phyloP scores from a whole-genome alignment of 257 asterid species.

The Penstemon barbatus region DNA sequence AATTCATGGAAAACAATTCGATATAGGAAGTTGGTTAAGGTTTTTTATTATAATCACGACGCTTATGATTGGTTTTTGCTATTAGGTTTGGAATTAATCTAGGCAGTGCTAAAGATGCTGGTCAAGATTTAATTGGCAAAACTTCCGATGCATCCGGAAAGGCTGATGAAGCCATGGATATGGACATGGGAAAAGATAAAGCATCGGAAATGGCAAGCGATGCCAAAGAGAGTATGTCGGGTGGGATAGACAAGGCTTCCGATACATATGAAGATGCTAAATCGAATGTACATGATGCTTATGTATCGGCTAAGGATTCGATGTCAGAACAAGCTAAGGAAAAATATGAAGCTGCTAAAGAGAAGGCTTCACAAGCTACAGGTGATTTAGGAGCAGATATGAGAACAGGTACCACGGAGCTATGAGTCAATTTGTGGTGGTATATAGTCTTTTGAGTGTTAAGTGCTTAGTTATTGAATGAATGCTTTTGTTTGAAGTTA shows the following conservation, averaged over 20 bases:
- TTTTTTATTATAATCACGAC: too few relatives aligned
- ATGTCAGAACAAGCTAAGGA: constrained; percentile 42
- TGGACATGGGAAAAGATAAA: constrained; percentile 7
- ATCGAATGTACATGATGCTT: constrained; percentile 32
- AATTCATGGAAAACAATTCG: too few relatives aligned
- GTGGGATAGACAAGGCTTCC: constrained; percentile 27
- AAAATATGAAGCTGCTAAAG: constrained; percentile 52
- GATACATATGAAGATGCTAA: constrained; percentile 35
- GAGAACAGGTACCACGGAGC: constrained; percentile 11
- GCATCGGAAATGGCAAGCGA: constrained; percentile 20
- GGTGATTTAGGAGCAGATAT: constrained; percentile 42
- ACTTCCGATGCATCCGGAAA: constrained; percentile 14
- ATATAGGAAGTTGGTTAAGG: too few relatives aligned
- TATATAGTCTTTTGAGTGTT: too few relatives aligned
- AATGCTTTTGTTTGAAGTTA: too few relatives aligned
- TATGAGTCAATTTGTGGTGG: too few relatives aligned
- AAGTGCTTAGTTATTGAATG: too few relatives aligned
- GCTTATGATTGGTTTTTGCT: too few relatives aligned
- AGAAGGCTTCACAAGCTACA: constrained; percentile 51
- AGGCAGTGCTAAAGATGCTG: constrained; percentile 34
- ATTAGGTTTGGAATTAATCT: constrained; percentile 36
- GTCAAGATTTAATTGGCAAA: constrained; percentile 26
- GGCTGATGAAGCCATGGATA: constrained; percentile 27
- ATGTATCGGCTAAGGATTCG: constrained; percentile 35
- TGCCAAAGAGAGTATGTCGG: neutral